Percentiles rank a stretch among this genome's conserved stretches.
Conservation (phyloP, 2,329 filamentous ascomycete genomes). For the Apiospora pterosperma region DNA sequence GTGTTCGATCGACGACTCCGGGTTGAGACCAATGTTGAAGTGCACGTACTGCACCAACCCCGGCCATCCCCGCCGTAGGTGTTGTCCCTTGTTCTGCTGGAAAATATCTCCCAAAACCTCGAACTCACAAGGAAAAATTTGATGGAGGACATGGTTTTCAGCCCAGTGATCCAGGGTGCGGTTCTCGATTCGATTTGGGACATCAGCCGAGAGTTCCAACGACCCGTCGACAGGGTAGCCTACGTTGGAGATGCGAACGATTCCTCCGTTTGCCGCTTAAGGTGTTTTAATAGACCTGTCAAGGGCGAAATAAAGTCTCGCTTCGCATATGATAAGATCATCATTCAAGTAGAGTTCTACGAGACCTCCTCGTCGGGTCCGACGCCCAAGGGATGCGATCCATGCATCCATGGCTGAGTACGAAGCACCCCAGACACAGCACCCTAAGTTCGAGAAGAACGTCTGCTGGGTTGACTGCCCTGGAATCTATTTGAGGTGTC, state of each 20-base stretch:
- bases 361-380: constrained; percentile 27
- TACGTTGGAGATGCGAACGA: neutral
- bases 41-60: constrained; percentile 5
- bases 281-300: constrained; percentile 3
- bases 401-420: constrained; percentile 45
- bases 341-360: constrained; percentile 39
- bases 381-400: constrained; percentile 33
- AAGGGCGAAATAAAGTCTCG: neutral
- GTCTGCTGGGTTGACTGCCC: constrained; percentile 8
- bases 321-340: constrained; percentile 31
- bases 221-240: neutral
- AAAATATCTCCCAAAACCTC: neutral
- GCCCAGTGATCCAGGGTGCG: constrained; percentile 6
- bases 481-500: constrained; percentile 34
- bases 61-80: neutral
- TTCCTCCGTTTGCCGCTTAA: neutral
- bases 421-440: constrained; percentile 36
- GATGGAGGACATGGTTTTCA: constrained; percentile 3
- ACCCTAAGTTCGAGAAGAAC: constrained; percentile 36
- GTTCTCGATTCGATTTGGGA: neutral
- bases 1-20: neutral
- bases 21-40: constrained; percentile 4
- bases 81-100: constrained; percentile 8
- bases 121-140: neutral
- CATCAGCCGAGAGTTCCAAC: neutral